Evolutionary conservation across 2,329 filamentous ascomycete species (phyloP), one percentile per base, ranked within the genome.

Genomic region (Trichothecium sympodiale): DNA sequence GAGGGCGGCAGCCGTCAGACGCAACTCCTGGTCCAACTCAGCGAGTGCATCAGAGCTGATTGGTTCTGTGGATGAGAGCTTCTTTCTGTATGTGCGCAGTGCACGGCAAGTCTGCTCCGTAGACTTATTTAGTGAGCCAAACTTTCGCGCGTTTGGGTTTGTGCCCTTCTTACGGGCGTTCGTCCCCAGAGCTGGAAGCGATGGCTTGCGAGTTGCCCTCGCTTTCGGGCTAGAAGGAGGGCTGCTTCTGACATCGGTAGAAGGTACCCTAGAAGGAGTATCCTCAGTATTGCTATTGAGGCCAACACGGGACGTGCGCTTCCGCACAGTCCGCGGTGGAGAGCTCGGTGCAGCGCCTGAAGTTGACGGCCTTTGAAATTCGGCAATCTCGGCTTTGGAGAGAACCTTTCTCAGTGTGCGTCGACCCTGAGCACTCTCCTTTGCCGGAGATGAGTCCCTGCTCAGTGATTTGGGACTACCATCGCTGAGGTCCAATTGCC

Each of bases 401-500:
- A 96, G 66, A 8, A 98, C 83, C 37, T 84, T 82, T 36, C 91
- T 74, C 25, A 96, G 61, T 4, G 89, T 88, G 26, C 81, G 83
- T 20, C 78, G 77, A 27, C 69, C 66, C 1, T 74, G 65, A 2
- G 72, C 62, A 15, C 46, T 46, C 4, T 68, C 64, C 46, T 74
- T 74, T 17, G 62, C 58, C 2, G 72, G 72, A 1, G 72, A 76
- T 6, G 69, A 61, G 40, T 74, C 71, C 43, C 70, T 64, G 48
- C 60, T 67, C 44, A 54, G 51, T 28, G 61, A 56, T 3, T 56
- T 55, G 27, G 54, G 53, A 4, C 53, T 45, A 8, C 57, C 52
- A 30, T 74, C 67, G 29, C 65, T 61, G 23, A 72, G 46, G 37
- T 75, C 70, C 36, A 77, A 53, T 2, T 61, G 62, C 80, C 84